Percentiles rank a stretch among this genome's conserved stretches.
Conservation (phyloP, 495 filamentous ascomycete genomes). For the Aspergillus sparsus region DNA sequence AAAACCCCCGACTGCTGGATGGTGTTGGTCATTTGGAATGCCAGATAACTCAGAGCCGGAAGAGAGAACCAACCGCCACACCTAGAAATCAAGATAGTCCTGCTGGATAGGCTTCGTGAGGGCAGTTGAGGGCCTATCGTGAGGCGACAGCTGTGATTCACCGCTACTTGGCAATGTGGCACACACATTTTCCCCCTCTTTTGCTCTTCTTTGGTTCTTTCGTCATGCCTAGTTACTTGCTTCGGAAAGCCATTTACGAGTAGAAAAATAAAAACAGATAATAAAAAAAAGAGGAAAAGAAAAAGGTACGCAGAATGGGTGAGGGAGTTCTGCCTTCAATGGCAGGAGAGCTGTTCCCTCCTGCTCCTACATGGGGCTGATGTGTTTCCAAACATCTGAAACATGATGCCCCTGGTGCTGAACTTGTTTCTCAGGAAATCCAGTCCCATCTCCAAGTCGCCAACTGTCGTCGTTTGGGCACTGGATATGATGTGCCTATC, state of each 20-base stretch:
- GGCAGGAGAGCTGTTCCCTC: too few species aligned
- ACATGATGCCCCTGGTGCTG: not conserved
- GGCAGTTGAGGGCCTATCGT: slow-evolving; percentile 12
- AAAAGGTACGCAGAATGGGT: too few species aligned
- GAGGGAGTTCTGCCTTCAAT: too few species aligned
- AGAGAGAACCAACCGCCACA: too few species aligned
- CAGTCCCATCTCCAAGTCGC: not conserved
- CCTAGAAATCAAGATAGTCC: not conserved
- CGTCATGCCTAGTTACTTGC: not conserved
- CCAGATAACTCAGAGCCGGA: not conserved
- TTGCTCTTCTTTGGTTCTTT: too few species aligned
- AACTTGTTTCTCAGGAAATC: not conserved
- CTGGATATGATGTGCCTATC: slow-evolving; percentile 4
- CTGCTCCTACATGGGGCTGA: too few species aligned
- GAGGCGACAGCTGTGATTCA: slow-evolving; percentile 18
- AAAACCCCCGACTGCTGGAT: slow-evolving; percentile 6
- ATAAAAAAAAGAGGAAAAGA: too few species aligned
- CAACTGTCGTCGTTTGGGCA: not conserved
- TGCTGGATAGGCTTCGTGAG: slow-evolving; percentile 2
- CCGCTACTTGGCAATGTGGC: slow-evolving; percentile 10
- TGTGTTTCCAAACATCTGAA: not conserved
- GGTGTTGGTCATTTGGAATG: slow-evolving; percentile 1
- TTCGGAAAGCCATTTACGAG: not conserved
- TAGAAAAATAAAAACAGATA: too few species aligned
- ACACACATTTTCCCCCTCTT: not conserved